These are phyloP conservation scores for Albizia julibrissin DNA, from an alignment of 306 rosid genomes.

Conservation along the genomic window DNA sequence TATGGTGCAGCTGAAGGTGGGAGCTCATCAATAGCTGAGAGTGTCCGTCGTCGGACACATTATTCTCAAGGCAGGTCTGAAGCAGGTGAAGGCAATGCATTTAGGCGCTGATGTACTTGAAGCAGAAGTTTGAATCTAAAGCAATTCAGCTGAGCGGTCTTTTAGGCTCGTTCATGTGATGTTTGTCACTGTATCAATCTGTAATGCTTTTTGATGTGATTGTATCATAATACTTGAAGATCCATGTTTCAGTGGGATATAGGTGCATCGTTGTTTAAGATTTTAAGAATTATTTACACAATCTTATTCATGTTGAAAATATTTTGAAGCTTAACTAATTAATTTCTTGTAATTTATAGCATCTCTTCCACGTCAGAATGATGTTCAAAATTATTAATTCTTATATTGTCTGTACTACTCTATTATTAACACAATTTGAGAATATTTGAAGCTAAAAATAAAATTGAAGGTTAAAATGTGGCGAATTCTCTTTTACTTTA, in stretches of 20 bases:
- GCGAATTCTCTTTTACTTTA: background rate
- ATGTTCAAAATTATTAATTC: background rate
- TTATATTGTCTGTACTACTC: background rate
- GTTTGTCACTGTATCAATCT: conserved; percentile 12
- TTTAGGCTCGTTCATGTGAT: background rate
- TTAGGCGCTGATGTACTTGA: conserved; percentile 53
- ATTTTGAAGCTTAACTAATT: background rate
- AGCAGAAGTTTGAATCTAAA: background rate
- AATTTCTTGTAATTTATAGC: background rate
- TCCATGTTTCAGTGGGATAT: background rate
- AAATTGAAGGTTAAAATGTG: background rate
- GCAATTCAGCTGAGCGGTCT: background rate
- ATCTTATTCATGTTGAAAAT: background rate
- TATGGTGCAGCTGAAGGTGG: conserved; percentile 91
- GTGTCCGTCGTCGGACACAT: conserved; percentile 91
- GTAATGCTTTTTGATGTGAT: conserved; percentile 12
- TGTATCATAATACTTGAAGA: background rate
- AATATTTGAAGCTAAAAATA: background rate
- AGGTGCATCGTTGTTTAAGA: background rate
- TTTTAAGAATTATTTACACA: background rate
- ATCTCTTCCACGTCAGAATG: background rate
- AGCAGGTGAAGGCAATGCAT: conserved; percentile 65
- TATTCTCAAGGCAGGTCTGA: conserved; percentile 77
- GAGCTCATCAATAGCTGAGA: conserved; percentile 86
- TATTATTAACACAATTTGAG: background rate